These are phyloP conservation scores for Blastomyces parvus DNA, from an alignment of 2,329 filamentous ascomycete genomes.

Conservation along the genomic window DNA sequence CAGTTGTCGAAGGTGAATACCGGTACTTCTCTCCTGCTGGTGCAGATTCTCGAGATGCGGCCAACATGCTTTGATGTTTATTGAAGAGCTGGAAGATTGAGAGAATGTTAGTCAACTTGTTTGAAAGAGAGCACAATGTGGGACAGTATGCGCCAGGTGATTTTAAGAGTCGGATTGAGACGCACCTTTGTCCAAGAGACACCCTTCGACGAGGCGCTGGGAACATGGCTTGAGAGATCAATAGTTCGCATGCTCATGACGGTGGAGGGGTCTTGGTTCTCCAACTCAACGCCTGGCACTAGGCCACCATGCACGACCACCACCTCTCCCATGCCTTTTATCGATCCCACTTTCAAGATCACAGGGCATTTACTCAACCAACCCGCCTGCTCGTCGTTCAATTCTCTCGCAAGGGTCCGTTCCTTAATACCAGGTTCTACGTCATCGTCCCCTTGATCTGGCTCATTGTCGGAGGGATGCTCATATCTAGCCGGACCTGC, in stretches of 20 bases:
- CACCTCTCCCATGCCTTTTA: constrained; percentile 53
- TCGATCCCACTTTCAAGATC: constrained; percentile 61
- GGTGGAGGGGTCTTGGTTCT: constrained; percentile 64
- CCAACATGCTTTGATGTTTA: constrained; percentile 29
- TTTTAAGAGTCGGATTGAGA: constrained; percentile 2
- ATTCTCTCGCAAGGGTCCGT: constrained; percentile 47
- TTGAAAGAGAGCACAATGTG: background rate
- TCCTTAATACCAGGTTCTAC: constrained; percentile 31
- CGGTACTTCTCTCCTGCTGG: constrained; percentile 11
- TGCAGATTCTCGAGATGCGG: constrained; percentile 14
- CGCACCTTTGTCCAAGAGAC: constrained; percentile 56
- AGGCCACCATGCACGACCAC: constrained; percentile 79
- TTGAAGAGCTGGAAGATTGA: constrained; percentile 40
- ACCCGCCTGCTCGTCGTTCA: constrained; percentile 50
- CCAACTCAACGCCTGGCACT: constrained; percentile 61
- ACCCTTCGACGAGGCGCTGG: constrained; percentile 44
- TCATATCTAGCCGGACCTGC: background rate
- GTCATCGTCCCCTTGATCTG: constrained; percentile 22
- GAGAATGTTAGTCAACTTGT: background rate
- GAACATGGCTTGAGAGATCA: constrained; percentile 51
- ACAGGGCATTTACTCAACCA: constrained; percentile 66
- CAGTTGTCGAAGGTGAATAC: constrained; percentile 45
- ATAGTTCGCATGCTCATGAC: constrained; percentile 91
- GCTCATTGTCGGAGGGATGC: background rate
- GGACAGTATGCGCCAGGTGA: background rate